Evolutionary conservation across 1,139 yeast species (phyloP).

Genomic region (Candida tetrigidarum): DNA sequence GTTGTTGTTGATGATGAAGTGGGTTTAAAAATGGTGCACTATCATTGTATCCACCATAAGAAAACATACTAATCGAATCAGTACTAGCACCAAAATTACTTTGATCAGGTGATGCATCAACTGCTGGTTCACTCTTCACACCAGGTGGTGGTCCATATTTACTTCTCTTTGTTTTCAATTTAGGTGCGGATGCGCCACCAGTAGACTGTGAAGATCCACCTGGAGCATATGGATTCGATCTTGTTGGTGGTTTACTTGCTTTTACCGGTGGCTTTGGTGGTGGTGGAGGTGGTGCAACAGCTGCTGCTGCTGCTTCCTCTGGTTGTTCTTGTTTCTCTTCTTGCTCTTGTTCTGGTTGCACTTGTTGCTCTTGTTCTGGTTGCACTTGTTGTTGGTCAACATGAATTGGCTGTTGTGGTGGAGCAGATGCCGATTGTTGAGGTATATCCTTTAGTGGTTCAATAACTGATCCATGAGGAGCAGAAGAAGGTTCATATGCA

Average conservation of each 20-base stretch:
- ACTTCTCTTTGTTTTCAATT: slow-evolving; percentile 21
- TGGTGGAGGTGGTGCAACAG: slow-evolving; percentile 11
- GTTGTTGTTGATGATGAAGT: slow-evolving; percentile 10
- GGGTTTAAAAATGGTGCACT: slow-evolving; percentile 7
- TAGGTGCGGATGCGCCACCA: slow-evolving; percentile 19
- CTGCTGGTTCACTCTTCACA: slow-evolving; percentile 21
- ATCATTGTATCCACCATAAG: slow-evolving; percentile 22
- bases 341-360: slow-evolving; percentile 6
- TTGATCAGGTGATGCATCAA: slow-evolving; percentile 12
- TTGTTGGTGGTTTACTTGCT: slow-evolving; percentile 17
- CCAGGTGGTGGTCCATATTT: slow-evolving; percentile 37
- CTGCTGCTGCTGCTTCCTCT: background rate
- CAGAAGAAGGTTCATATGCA: slow-evolving; percentile 13
- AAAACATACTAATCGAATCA: slow-evolving; percentile 43
- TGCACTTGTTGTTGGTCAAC: background rate
- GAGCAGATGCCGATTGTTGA: slow-evolving; percentile 3
- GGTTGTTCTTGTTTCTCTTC: slow-evolving; percentile 5
- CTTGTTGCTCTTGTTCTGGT: background rate
- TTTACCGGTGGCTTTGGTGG: slow-evolving; percentile 9
- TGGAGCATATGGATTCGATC: slow-evolving; percentile 49
- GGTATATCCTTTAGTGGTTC: slow-evolving; percentile 3
- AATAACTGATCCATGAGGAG: slow-evolving; percentile 8
- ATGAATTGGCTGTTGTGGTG: slow-evolving; percentile 5
- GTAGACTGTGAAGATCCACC: background rate
- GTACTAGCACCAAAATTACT: slow-evolving; percentile 10